phyloP scores from a whole-genome alignment of 2,329 filamentous ascomycete species.

The Bipolaris cookei region DNA sequence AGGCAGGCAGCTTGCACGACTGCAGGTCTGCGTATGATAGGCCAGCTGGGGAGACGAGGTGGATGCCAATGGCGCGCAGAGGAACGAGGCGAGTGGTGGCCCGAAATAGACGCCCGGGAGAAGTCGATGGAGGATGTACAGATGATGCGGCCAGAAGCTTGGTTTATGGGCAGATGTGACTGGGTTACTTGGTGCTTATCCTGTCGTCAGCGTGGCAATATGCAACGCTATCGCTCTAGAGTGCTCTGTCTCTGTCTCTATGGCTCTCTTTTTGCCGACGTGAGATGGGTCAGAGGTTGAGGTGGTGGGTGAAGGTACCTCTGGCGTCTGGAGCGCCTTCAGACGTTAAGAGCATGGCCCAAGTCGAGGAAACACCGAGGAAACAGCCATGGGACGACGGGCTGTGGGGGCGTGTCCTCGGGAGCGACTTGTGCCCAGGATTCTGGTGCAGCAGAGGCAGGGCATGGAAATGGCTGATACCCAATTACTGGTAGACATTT shows the following conservation, averaged over 20 bases:
- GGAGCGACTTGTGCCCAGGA: conserved; percentile 28
- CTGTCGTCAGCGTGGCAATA: conserved; percentile 28
- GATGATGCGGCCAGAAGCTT: conserved; percentile 30
- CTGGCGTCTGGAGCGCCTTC: conserved; percentile 22
- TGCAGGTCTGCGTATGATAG: conserved; percentile 44
- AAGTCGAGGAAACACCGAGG: conserved; percentile 19
- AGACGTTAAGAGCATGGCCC: conserved; percentile 11
- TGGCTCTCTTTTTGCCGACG: conserved; percentile 4
- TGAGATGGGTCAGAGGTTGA: conserved; percentile 21
- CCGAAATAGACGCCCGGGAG: conserved; percentile 52
- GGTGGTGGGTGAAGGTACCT: conserved; percentile 20
- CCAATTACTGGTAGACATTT: conserved; percentile 41
- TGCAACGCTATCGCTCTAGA: neutral
- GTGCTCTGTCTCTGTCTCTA: neutral
- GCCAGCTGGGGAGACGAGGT: conserved; percentile 38
- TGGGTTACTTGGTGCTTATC: conserved; percentile 24
- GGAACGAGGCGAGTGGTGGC: conserved; percentile 36
- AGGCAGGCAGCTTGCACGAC: conserved; percentile 39
- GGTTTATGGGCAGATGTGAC: conserved; percentile 36
- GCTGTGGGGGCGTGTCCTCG: conserved; percentile 27
- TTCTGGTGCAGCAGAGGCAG: conserved; percentile 25
- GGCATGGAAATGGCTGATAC: conserved; percentile 19
- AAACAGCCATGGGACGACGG: conserved; percentile 20
- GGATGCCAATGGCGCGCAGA: conserved; percentile 40
- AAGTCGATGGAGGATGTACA: conserved; percentile 43